Conservation (phyloP, 495 filamentous ascomycete species). For the Lepraria neglecta region DNA sequence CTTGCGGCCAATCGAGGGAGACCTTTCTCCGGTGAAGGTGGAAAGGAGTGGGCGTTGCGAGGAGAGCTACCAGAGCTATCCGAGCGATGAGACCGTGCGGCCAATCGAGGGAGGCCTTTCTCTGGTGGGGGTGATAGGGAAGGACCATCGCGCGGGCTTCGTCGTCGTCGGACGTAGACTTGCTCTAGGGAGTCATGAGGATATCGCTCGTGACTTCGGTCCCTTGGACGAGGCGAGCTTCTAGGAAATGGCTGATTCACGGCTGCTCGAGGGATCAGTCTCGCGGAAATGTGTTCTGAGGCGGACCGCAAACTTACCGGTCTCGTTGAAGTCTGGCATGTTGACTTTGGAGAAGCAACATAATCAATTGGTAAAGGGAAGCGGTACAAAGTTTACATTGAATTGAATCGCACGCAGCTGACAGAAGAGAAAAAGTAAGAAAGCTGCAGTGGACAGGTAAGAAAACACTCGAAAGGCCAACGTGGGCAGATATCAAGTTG, state of each 20-base stretch:
- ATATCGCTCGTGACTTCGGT: not conserved
- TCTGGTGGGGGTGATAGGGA: not conserved
- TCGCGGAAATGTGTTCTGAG: not conserved
- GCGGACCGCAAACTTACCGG: not conserved
- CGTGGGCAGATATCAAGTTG: not conserved
- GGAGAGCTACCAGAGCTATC: not conserved
- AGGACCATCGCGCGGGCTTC: not conserved
- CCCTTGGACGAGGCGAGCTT: not conserved
- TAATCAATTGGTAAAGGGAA: not conserved
- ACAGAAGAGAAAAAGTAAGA: not conserved
- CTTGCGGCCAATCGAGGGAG: too few species aligned
- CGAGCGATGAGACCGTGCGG: not conserved
- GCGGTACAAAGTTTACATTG: not conserved
- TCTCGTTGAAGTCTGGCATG: constrained; percentile 8
- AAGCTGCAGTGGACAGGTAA: not conserved
- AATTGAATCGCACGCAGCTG: not conserved
- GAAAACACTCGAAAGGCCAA: not conserved
- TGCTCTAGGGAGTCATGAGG: not conserved
- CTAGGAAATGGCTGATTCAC: not conserved
- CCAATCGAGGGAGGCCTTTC: not conserved
- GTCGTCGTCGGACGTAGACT: not conserved
- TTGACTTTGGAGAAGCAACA: not conserved
- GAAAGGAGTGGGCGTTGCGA: too few species aligned
- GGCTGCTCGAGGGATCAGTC: not conserved
- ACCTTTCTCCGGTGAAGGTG: too few species aligned